phyloP scores from a whole-genome alignment of 768 basidiomycete genomes.

The Xerocomus brunneocitrinus region DNA sequence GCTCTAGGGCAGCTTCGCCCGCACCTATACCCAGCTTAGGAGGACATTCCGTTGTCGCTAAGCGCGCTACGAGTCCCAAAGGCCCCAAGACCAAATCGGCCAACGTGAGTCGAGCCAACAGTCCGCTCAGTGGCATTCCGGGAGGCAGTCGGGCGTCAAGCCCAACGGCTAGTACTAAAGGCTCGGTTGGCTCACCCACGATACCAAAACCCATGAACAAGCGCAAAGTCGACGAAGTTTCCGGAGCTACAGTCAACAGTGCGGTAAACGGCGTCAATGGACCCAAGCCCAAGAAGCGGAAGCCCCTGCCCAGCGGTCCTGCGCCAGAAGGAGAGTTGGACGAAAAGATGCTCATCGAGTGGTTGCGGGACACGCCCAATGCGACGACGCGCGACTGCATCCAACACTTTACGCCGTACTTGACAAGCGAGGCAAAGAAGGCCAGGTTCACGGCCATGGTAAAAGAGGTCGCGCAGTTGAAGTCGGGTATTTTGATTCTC shows the following conservation, averaged over 20 bases:
- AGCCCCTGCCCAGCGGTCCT: slow-evolving; percentile 35
- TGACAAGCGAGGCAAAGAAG: slow-evolving; percentile 68
- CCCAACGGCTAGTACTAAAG: slow-evolving; percentile 35
- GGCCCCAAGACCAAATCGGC: slow-evolving; percentile 52
- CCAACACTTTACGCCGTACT: slow-evolving; percentile 69
- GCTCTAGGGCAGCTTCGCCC: slow-evolving; percentile 55
- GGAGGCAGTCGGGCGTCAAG: slow-evolving; percentile 50
- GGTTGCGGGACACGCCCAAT: slow-evolving; percentile 64
- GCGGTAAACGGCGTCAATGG: slow-evolving; percentile 20
- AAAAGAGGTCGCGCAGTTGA: slow-evolving; percentile 72
- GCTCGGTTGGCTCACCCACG: slow-evolving; percentile 12
- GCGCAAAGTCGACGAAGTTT: slow-evolving; percentile 51
- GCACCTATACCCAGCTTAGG: slow-evolving; percentile 51
- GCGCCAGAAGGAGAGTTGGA: slow-evolving; percentile 57
- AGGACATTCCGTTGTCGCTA: slow-evolving; percentile 77
- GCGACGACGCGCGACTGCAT: slow-evolving; percentile 79
- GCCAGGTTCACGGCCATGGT: slow-evolving; percentile 71
- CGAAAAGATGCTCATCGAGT: slow-evolving; percentile 64
- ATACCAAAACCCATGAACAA: slow-evolving; percentile 44
- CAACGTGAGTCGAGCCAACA: slow-evolving; percentile 48
- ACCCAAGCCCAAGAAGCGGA: slow-evolving; percentile 55
- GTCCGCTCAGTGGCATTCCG: slow-evolving; percentile 44
- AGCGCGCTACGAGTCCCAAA: slow-evolving; percentile 82
- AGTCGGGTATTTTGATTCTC: slow-evolving; percentile 59
- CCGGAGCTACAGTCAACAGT: slow-evolving; percentile 7